Percentiles rank a stretch among this genome's conserved stretches.
These are phyloP conservation scores for Chimonanthus salicifolius DNA, from an alignment of 164 flowering plant genomes.

Conservation along the genomic window DNA sequence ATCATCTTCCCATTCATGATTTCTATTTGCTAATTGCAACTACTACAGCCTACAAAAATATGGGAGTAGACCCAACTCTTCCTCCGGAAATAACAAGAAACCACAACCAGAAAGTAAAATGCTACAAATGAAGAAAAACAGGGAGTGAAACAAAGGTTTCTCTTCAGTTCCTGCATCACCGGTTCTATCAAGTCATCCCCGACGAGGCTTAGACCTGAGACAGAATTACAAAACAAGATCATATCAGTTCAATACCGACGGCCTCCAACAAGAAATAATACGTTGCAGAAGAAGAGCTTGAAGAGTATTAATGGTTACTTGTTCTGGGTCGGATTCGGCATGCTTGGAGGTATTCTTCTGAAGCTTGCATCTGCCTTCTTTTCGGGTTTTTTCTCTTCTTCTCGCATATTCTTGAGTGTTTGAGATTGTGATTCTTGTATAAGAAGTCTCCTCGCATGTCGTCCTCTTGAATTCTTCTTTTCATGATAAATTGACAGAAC, in stretches of 20 bases:
- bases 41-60: neutral
- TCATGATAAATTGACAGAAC: neutral
- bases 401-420: slow-evolving; percentile 19
- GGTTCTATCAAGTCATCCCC: slow-evolving; percentile 6
- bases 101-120: neutral
- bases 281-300: neutral
- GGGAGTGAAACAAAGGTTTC: neutral
- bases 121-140: neutral
- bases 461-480: neutral
- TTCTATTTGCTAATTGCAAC: neutral
- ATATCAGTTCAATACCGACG: neutral
- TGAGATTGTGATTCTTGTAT: slow-evolving; percentile 12
- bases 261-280: neutral
- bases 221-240: slow-evolving; percentile 9
- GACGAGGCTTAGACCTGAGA: slow-evolving; percentile 31
- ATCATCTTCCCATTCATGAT: neutral
- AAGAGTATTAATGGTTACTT: slow-evolving; percentile 31
- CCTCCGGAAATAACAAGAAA: neutral
- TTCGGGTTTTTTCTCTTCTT: slow-evolving; percentile 24
- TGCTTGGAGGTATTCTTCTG: slow-evolving; percentile 44
- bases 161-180: neutral
- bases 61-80: neutral
- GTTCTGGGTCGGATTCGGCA: slow-evolving; percentile 61
- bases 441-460: slow-evolving; percentile 18
- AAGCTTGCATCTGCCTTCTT: slow-evolving; percentile 35